A percentile compares a stretch with the other conserved stretches of the same genome.
Evolutionary conservation across 768 basidiomycete genomes (phyloP).

Genomic region (Auriculariales sp.): DNA sequence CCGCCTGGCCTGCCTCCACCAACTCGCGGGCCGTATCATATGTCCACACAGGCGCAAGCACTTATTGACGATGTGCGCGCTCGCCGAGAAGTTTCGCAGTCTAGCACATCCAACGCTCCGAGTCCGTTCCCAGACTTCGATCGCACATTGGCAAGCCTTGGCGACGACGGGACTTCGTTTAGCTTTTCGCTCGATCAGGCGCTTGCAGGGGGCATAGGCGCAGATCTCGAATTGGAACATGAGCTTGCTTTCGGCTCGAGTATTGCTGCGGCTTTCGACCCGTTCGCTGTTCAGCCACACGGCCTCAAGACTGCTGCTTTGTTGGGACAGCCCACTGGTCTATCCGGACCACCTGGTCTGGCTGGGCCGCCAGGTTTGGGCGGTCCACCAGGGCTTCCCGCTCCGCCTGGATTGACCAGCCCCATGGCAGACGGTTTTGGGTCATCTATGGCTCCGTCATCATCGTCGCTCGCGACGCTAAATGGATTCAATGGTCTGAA

Average conservation of each 20-base stretch:
- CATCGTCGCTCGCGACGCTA: too few relatives aligned
- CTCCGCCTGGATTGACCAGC: background rate
- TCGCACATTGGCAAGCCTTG: constrained; percentile 61
- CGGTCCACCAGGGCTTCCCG: background rate
- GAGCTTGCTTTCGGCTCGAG: background rate
- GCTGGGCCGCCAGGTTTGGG: background rate
- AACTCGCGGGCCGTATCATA: constrained; percentile 54
- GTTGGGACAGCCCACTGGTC: too few relatives aligned
- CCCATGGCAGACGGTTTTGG: background rate
- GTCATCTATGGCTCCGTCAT: background rate
- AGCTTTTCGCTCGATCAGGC: constrained; percentile 80
- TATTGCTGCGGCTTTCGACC: constrained; percentile 35
- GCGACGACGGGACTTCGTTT: constrained; percentile 48
- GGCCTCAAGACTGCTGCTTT: too few relatives aligned
- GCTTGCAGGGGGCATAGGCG: constrained; percentile 24
- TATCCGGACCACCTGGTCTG: background rate
- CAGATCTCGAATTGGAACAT: background rate
- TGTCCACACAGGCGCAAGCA: constrained; percentile 74
- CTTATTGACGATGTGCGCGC: constrained; percentile 73
- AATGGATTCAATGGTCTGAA: too few relatives aligned
- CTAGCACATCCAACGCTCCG: constrained; percentile 21
- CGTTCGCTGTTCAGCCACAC: constrained; percentile 27
- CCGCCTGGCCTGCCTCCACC: constrained; percentile 35
- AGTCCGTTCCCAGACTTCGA: constrained; percentile 82
- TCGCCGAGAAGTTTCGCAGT: constrained; percentile 38